Percentiles rank a stretch among this genome's conserved stretches.
Conservation (phyloP, 305 asterid genomes). For the Solanum hybrid region DNA sequence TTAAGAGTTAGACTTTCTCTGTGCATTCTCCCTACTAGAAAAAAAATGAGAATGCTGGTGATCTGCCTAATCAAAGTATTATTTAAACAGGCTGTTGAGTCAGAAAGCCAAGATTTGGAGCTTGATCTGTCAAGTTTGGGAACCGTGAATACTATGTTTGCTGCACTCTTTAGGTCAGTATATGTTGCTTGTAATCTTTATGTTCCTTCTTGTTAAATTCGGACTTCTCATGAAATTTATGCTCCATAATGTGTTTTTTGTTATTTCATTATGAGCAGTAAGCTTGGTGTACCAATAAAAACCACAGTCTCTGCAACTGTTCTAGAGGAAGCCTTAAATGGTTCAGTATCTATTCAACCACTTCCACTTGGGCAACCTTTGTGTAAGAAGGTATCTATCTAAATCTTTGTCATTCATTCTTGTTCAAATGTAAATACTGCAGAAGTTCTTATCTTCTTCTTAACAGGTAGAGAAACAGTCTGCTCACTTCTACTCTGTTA, state of each 20-base stretch:
- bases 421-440: slow-evolving; percentile 10
- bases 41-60: neutral
- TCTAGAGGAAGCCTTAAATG: slow-evolving; percentile 93
- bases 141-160: slow-evolving; percentile 89
- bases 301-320: slow-evolving; percentile 91
- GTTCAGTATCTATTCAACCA: slow-evolving; percentile 47
- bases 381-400: slow-evolving; percentile 58
- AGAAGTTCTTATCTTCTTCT: slow-evolving; percentile 14
- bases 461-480: slow-evolving; percentile 91
- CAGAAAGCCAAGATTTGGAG: slow-evolving; percentile 86
- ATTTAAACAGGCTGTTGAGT: slow-evolving; percentile 70
- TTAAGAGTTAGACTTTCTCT: neutral
- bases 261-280: slow-evolving; percentile 41
- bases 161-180: slow-evolving; percentile 89
- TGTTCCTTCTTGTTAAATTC: neutral
- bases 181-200: slow-evolving; percentile 5
- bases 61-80: neutral
- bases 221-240: neutral
- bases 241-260: neutral
- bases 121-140: slow-evolving; percentile 95
- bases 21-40: neutral
- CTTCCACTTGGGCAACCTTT: slow-evolving; percentile 72
- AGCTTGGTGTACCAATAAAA: slow-evolving; percentile 92
- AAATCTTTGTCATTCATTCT: slow-evolving; percentile 4
- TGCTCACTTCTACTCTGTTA: slow-evolving; percentile 92